Base-by-base conservation (phyloP, 176 grass and related monocot species). In the Oryza meridionalis region DNA sequence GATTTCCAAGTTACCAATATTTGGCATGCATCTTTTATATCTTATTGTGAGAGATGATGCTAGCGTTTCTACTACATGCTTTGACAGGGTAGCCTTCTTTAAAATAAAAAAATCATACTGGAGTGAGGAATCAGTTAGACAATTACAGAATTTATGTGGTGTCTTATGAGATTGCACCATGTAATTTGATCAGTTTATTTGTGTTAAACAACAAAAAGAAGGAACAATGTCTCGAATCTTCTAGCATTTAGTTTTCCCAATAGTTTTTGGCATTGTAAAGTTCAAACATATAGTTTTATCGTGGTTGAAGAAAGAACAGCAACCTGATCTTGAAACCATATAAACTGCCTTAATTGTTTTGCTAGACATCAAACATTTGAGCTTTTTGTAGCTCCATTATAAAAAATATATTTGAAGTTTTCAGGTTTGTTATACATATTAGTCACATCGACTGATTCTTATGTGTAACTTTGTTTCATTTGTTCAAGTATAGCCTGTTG, bases 11-110 rank as follows among this genome's bases (percentile, higher is more conserved):
- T 31, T 63, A 62, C 3, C 38, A 47, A 14, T 22, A 12, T 65
- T 71, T 83, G 50, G 72, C 11, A 10, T 78, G 45, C 82, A 59
- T 44, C 64, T 78, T 24, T 70, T 44, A 82, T 78, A 16, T 83
- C 66, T 83, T 51, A 22, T 46, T 77, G 9, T 66, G 62, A 53
- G 78, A 69, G 14, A 72, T 26, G 65, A 69, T 11, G 8, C 38
- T 82, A 51, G 73, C 65, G 77, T 82, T 58, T 88, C 66, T 78
- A 53, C 22, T 33, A 71, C 55, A 53, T 61, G 43, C 70, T 78
- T 31, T 14, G 58, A 19, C 7, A 8, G 21, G 47, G 76, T 77
- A 9, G n/a, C 43, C 33, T 58, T 44, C 62, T 25, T 49, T 17
- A 13, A 38, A 61, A 65, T 5, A 51, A 44, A 9, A 73, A 42